A percentile compares a stretch with the other conserved stretches of the same genome.
These are phyloP conservation scores for Jamesozyma spencerorum DNA, from an alignment of 805 yeast genomes.

Conservation along the genomic window DNA sequence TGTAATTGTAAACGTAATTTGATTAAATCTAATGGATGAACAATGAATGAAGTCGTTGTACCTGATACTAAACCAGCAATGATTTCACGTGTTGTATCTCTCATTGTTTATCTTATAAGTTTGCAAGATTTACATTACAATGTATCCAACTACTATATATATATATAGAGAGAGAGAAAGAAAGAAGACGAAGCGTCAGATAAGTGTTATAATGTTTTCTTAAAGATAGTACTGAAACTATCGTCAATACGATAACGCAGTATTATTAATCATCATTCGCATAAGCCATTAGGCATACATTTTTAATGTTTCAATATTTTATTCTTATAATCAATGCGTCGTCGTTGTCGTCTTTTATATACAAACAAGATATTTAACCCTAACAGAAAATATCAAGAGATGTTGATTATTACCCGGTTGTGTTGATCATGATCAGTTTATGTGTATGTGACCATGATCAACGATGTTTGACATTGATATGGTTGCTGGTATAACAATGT, in stretches of 20 bases:
- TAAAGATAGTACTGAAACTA: slow-evolving; percentile 9
- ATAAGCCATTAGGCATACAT: not conserved
- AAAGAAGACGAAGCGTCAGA: slow-evolving; percentile 3
- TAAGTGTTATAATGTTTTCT: slow-evolving; percentile 12
- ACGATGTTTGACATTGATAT: too few relatives aligned
- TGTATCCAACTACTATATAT: too few relatives aligned
- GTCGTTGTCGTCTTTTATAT: too few relatives aligned
- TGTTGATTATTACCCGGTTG: too few relatives aligned
- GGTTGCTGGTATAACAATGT: too few relatives aligned
- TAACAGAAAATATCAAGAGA: too few relatives aligned
- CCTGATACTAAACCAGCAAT: slow-evolving; percentile 78
- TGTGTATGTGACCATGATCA: too few relatives aligned
- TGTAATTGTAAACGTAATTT: slow-evolving; percentile 74
- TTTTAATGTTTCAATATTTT: not conserved
- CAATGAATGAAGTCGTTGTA: slow-evolving; percentile 60
- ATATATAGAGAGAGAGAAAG: too few relatives aligned
- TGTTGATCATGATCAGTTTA: too few relatives aligned
- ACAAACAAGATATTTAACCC: too few relatives aligned
- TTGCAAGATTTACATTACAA: too few relatives aligned
- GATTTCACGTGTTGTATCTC: slow-evolving; percentile 35
- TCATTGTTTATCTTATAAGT: not conserved
- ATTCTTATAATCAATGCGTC: too few relatives aligned
- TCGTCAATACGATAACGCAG: slow-evolving; percentile 33
- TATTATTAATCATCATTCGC: slow-evolving; percentile 16
- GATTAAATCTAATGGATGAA: slow-evolving; percentile 85